Percentiles rank a stretch among this genome's conserved stretches.
phyloP scores from a whole-genome alignment of 495 filamentous ascomycete species.

The Friedmanniomyces endolithicus region DNA sequence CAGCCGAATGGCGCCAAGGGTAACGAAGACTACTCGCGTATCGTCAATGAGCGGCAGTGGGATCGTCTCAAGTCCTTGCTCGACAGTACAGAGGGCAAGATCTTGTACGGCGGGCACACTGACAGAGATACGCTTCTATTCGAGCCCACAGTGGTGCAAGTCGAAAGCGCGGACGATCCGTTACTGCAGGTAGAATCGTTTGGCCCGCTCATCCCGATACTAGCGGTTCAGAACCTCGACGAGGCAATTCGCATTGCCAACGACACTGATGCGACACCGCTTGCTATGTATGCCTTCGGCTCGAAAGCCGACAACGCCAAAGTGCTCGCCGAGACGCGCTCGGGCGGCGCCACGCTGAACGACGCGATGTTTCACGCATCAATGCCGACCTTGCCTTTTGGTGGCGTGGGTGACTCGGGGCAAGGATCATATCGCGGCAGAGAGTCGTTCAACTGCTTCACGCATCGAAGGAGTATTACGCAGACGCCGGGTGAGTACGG shows the following conservation, averaged over 20 bases:
- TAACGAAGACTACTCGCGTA: constrained; percentile 61
- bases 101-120: constrained; percentile 70
- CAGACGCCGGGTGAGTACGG: constrained; percentile 45
- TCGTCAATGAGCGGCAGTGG: constrained; percentile 68
- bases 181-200: constrained; percentile 75
- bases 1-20: constrained; percentile 68
- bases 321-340: constrained; percentile 30
- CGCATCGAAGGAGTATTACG: constrained; percentile 59
- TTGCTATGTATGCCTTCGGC: constrained; percentile 77
- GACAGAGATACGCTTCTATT: constrained; percentile 71
- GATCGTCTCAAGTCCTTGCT: constrained; percentile 79
- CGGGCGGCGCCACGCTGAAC: constrained; percentile 30
- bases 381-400: constrained; percentile 69
- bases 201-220: constrained; percentile 72
- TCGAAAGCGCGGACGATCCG: constrained; percentile 62
- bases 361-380: constrained; percentile 61
- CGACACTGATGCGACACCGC: constrained; percentile 61
- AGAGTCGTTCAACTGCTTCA: constrained; percentile 74
- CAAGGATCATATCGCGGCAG: constrained; percentile 73
- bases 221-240: constrained; percentile 62
- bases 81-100: constrained; percentile 67
- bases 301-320: constrained; percentile 58
- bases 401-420: constrained; percentile 80
- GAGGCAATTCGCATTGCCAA: constrained; percentile 70
- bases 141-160: constrained; percentile 70